Percentiles rank a stretch among this genome's conserved stretches.
These are phyloP conservation scores for Ustilago trichophora DNA, from an alignment of 1,284 basidiomycete genomes.

Conservation along the genomic window DNA sequence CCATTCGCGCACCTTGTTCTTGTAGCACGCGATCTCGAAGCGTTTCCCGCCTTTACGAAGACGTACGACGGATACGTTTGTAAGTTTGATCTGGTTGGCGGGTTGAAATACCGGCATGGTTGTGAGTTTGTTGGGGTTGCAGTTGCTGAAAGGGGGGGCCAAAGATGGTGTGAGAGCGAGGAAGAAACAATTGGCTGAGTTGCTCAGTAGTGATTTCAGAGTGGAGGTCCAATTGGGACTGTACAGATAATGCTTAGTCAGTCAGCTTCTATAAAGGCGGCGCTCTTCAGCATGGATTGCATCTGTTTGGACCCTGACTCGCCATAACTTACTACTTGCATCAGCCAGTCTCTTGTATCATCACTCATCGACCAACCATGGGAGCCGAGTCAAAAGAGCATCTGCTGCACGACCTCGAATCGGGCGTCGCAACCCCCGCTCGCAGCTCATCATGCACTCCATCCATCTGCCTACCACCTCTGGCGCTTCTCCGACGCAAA, in stretches of 20 bases:
- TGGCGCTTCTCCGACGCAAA: slow-evolving; percentile 35
- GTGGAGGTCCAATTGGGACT: slow-evolving; percentile 8
- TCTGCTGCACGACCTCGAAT: slow-evolving; percentile 26
- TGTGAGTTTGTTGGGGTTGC: background rate
- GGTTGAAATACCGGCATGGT: slow-evolving; percentile 39
- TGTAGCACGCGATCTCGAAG: slow-evolving; percentile 99
- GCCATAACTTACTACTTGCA: too few relatives aligned
- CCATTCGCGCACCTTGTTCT: slow-evolving; percentile 99
- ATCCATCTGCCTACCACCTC: slow-evolving; percentile 24
- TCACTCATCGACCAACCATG: slow-evolving; percentile 10
- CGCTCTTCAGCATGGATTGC: too few relatives aligned
- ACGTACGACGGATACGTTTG: slow-evolving; percentile 94
- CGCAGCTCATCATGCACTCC: slow-evolving; percentile 4
- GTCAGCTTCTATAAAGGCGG: too few relatives aligned
- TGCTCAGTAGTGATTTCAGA: too few relatives aligned
- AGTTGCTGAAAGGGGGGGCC: too few relatives aligned
- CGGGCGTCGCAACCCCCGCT: slow-evolving; percentile 4
- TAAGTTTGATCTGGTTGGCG: slow-evolving; percentile 71
- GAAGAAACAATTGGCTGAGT: background rate
- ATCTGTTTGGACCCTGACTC: too few relatives aligned
- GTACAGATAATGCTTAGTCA: slow-evolving; percentile 12
- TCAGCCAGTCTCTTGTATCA: too few relatives aligned
- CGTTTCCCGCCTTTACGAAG: slow-evolving; percentile 96
- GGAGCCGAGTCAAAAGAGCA: slow-evolving; percentile 17
- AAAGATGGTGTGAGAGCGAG: background rate